These are phyloP conservation scores for Immersiporthe knoxdaviesiana DNA, from an alignment of 2,329 filamentous ascomycete species.

Conservation along the genomic window DNA sequence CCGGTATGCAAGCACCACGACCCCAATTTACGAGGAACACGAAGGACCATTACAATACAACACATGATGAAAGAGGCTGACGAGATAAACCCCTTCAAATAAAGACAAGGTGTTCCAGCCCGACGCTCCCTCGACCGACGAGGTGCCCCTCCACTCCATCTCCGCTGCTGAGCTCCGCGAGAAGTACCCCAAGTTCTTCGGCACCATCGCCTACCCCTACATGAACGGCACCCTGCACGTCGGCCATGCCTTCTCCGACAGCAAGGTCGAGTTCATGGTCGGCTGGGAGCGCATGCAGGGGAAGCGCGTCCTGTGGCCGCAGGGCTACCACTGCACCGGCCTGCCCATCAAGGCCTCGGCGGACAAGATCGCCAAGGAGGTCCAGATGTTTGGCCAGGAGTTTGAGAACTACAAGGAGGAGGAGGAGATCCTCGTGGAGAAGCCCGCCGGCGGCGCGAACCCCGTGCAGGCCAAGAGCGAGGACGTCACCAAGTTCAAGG, in stretches of 20 bases:
- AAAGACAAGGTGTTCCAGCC: constrained; percentile 75
- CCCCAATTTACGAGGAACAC: too few relatives aligned
- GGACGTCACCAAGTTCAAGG: constrained; percentile 87
- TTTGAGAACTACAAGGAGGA: constrained; percentile 78
- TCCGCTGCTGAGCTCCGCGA: constrained; percentile 74
- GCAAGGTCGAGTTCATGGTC: constrained; percentile 89
- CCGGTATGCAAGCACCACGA: constrained; percentile 38
- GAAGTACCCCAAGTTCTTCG: constrained; percentile 90
- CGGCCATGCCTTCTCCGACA: constrained; percentile 89
- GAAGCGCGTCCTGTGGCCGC: constrained; percentile 83
- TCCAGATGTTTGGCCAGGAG: constrained; percentile 83
- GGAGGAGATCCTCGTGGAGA: constrained; percentile 52
- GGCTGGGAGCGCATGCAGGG: constrained; percentile 91
- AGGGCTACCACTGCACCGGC: constrained; percentile 94
- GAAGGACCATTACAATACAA: neutral
- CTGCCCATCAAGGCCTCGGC: constrained; percentile 98
- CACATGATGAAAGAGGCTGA: neutral
- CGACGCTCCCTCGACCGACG: constrained; percentile 77
- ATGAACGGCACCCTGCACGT: constrained; percentile 83
- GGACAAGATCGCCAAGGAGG: constrained; percentile 90
- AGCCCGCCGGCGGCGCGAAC: constrained; percentile 63
- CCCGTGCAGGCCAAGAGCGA: constrained; percentile 63
- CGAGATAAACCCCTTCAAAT: neutral
- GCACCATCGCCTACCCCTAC: constrained; percentile 55
- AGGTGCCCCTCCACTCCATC: constrained; percentile 72